phyloP scores from a whole-genome alignment of 768 basidiomycete species.

The Xerocomellus chrysenteron region DNA sequence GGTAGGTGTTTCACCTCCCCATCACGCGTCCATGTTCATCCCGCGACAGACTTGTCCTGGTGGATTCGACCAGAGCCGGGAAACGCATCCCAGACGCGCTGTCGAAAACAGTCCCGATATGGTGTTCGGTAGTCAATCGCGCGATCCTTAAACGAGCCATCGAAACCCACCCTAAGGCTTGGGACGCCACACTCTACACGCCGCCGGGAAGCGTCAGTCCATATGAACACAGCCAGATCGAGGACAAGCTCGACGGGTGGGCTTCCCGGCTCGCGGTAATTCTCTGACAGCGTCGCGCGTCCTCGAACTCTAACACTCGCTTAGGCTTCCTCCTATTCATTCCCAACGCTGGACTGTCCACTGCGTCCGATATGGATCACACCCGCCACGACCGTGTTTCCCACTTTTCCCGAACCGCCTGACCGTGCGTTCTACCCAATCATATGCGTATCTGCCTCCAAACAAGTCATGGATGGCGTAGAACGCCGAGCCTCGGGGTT shows the following conservation, averaged over 20 bases:
- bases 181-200: conserved; percentile 66
- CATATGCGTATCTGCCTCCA: conserved; percentile 85
- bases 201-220: conserved; percentile 64
- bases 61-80: conserved; percentile 91
- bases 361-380: conserved; percentile 90
- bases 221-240: conserved; percentile 83
- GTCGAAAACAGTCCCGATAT: conserved; percentile 91
- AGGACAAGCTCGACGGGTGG: conserved; percentile 63
- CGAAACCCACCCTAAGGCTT: conserved; percentile 25
- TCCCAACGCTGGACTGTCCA: conserved; percentile 60
- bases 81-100: conserved; percentile 94
- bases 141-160: conserved; percentile 37
- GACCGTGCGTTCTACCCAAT: conserved; percentile 57
- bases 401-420: conserved; percentile 32
- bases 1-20: conserved; percentile 42
- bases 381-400: conserved; percentile 57
- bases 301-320: background rate
- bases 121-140: conserved; percentile 88
- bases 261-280: conserved; percentile 62
- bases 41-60: conserved; percentile 64
- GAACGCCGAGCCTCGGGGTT: conserved; percentile 70
- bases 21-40: background rate
- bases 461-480: conserved; percentile 56
- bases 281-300: background rate
- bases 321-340: conserved; percentile 68